Evolutionary conservation across 805 yeast genomes (phyloP).

Genomic region (Hagleromyces aurorensis): DNA sequence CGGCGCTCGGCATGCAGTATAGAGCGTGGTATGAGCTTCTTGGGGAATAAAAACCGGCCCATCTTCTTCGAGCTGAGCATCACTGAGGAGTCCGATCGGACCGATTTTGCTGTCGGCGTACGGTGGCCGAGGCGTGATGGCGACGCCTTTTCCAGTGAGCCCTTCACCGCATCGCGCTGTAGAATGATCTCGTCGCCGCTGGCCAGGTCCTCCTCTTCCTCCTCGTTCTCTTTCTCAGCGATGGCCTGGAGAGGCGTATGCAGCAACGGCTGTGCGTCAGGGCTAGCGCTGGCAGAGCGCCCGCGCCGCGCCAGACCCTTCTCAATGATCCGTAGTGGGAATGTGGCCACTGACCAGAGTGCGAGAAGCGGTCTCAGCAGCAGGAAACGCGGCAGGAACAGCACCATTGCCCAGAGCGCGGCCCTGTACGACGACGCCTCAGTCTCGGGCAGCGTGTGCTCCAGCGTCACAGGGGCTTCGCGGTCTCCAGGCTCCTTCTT

Average conservation of each 20-base stretch:
- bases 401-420: constrained; percentile 30
- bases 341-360: constrained; percentile 44
- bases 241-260: no score
- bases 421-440: no score
- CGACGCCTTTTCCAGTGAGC: constrained; percentile 21
- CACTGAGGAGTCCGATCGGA: constrained; percentile 5
- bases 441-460: no score
- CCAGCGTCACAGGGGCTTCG: not conserved
- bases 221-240: constrained; percentile 6
- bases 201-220: constrained; percentile 23
- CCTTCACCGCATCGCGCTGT: constrained; percentile 27
- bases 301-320: no score
- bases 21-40: constrained; percentile 34
- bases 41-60: constrained; percentile 38
- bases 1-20: constrained; percentile 30
- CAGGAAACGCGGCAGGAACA: constrained; percentile 44
- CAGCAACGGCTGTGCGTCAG: constrained; percentile 1
- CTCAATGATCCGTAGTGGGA: constrained; percentile 44
- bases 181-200: constrained; percentile 25
- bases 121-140: not conserved
- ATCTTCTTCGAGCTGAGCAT: constrained; percentile 27
- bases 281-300: not conserved
- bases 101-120: constrained; percentile 5
- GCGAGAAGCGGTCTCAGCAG: constrained; percentile 45
- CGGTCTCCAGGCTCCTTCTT: not conserved